These are phyloP conservation scores for Umbilicus rupestris DNA, from an alignment of 164 flowering plant genomes.

Conservation along the genomic window DNA sequence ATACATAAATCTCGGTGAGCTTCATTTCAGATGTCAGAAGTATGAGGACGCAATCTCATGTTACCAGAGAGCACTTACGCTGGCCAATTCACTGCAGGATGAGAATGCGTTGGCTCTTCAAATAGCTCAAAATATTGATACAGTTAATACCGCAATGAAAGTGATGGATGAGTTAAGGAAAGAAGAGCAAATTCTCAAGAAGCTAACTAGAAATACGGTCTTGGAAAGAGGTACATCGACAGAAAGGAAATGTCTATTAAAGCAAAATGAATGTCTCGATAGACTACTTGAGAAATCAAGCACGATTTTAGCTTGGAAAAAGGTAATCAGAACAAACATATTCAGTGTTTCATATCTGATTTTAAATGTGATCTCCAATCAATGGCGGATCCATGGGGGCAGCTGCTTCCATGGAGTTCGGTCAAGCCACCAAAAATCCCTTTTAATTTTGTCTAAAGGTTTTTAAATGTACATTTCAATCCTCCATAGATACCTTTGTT, in stretches of 20 bases:
- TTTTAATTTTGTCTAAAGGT: too few species aligned
- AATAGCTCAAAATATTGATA: slow-evolving; percentile 51
- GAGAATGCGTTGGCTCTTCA: slow-evolving; percentile 65
- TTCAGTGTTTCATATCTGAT: background rate
- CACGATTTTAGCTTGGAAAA: slow-evolving; percentile 55
- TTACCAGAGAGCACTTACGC: slow-evolving; percentile 65
- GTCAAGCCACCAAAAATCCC: too few species aligned
- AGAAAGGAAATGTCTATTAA: slow-evolving; percentile 58
- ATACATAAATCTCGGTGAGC: slow-evolving; percentile 83
- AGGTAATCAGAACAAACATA: slow-evolving; percentile 28
- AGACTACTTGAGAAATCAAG: slow-evolving; percentile 70
- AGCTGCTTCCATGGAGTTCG: too few species aligned
- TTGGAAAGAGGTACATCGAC: slow-evolving; percentile 44
- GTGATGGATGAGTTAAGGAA: slow-evolving; percentile 58
- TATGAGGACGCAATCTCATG: slow-evolving; percentile 63
- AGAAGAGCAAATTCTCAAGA: slow-evolving; percentile 82
- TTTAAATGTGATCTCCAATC: background rate
- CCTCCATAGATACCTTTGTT: too few species aligned
- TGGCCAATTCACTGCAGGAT: slow-evolving; percentile 84
- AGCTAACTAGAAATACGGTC: slow-evolving; percentile 38
- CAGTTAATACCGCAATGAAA: slow-evolving; percentile 44
- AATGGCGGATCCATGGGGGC: too few species aligned
- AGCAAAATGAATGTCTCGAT: slow-evolving; percentile 59
- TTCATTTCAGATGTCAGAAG: slow-evolving; percentile 58
- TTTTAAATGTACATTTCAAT: too few species aligned